Evolutionary conservation across 805 yeast genomes (phyloP), one percentile per base, ranked within the genome.

Genomic region (Pichia cabralensis): DNA sequence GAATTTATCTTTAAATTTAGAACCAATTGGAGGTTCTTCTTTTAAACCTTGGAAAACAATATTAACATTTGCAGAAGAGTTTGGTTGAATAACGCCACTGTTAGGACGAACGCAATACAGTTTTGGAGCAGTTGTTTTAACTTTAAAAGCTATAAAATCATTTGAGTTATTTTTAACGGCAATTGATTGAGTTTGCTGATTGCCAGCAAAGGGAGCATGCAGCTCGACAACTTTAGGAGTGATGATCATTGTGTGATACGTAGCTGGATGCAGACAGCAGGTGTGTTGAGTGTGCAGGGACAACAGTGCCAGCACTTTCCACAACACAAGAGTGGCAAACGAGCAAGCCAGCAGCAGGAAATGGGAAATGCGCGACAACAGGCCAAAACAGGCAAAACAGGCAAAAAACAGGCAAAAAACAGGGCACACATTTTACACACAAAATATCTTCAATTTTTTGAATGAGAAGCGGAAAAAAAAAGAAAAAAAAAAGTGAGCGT

Each of bases 81-180:
- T 92, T 11, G 97, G 88, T 20, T 65, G 67, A 38, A 92, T 66
- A 23, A 80, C 58, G 12, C 92, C 75, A 40, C 96, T 89, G 58
- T 88, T 92, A 43, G 98, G 98, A 62, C 96, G 80, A 34, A 92
- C 97, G 59, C 95, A 84, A 67, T 88, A 71, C 59, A 84, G 67
- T 59, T 84, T 88, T 41, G 98, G 98, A 8, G 97, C 96, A 6
- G 98, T 92, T 30, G 98, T 89, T 64, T 89, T 92, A 53, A 92
- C 96, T 65, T 92, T 92, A 69, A 85, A 92, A 21, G 95, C 96
- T 49, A 74, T 61, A 22, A 75, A 62, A 35, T 66, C 65, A 12
- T 72, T 58, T 17, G 55, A 41, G 48, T 76, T 78, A 56, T 81
- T 80, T 26, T 65, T 56, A 44, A 77, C 67, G 29, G 62, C 56